These are phyloP conservation scores for Epichloe coenophiala DNA, from an alignment of 2,329 filamentous ascomycete genomes.

Conservation along the genomic window DNA sequence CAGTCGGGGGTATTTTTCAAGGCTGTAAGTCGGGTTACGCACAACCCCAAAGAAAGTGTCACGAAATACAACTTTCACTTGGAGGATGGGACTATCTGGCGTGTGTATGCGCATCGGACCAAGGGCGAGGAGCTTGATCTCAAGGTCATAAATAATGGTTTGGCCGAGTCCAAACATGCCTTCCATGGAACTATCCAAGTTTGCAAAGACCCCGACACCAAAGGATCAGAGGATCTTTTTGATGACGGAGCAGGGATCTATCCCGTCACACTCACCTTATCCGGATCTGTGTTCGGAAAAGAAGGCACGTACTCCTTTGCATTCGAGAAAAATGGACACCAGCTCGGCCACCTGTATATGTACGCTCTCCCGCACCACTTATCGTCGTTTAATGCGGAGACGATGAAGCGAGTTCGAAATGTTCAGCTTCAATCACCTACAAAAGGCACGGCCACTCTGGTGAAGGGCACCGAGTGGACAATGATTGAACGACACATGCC, in stretches of 20 bases:
- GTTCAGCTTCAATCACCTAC: slow-evolving; percentile 66
- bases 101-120: slow-evolving; percentile 59
- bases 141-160: slow-evolving; percentile 49
- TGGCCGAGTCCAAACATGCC: slow-evolving; percentile 48
- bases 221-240: slow-evolving; percentile 49
- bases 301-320: slow-evolving; percentile 59
- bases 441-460: slow-evolving; percentile 71
- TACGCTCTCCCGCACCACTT: slow-evolving; percentile 82
- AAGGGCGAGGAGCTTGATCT: slow-evolving; percentile 52
- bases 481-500: slow-evolving; percentile 66
- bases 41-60: slow-evolving; percentile 47
- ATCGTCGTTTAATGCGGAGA: slow-evolving; percentile 52
- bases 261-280: slow-evolving; percentile 48
- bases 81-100: slow-evolving; percentile 62
- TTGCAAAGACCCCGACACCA: slow-evolving; percentile 54
- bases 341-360: slow-evolving; percentile 54
- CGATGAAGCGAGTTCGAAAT: slow-evolving; percentile 34
- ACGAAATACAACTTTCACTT: slow-evolving; percentile 65
- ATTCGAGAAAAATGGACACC: slow-evolving; percentile 58
- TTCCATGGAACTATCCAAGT: slow-evolving; percentile 76
- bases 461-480: slow-evolving; percentile 62
- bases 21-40: slow-evolving; percentile 43
- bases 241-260: slow-evolving; percentile 69
- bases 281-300: slow-evolving; percentile 44
- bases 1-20: slow-evolving; percentile 64